Conservation (phyloP, 805 yeast genomes). For the Tetrapisispora taiwanensis region DNA sequence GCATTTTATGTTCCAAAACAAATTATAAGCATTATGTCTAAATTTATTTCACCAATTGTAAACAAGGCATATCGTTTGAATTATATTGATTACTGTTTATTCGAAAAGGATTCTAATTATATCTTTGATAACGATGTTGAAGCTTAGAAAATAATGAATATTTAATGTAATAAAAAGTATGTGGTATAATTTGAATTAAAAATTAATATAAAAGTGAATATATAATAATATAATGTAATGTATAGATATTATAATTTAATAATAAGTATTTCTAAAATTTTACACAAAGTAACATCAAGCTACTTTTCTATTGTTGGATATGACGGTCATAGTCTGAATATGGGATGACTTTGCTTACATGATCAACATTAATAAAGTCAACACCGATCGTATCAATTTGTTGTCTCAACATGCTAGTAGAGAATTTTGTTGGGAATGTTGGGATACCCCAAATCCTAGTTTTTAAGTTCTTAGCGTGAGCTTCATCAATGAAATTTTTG, state of each 20-base stretch:
- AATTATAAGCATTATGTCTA: conserved; percentile 20
- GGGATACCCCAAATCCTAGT: conserved; percentile 68
- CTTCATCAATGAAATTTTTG: conserved; percentile 26
- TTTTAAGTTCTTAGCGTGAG: conserved; percentile 42
- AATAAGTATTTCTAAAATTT: not conserved
- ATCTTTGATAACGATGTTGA: not conserved
- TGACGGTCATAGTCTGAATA: not conserved
- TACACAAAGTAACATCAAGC: too few relatives aligned
- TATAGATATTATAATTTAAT: not conserved
- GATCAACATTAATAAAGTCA: conserved; percentile 54
- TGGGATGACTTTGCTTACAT: conserved; percentile 23
- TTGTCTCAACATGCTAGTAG: conserved; percentile 37
- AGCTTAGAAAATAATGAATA: too few relatives aligned
- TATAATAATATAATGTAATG: not conserved
- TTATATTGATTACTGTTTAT: conserved; percentile 44
- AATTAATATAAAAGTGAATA: too few relatives aligned
- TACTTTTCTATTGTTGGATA: not conserved
- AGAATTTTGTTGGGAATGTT: conserved; percentile 40
- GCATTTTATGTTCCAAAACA: conserved; percentile 42
- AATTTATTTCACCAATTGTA: conserved; percentile 10
- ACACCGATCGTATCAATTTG: conserved; percentile 34
- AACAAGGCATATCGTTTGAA: conserved; percentile 28
- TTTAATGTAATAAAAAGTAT: too few relatives aligned
- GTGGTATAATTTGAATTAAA: too few relatives aligned
- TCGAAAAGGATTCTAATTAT: conserved; percentile 14